Base-by-base conservation (phyloP, 352 stramenopile species). In the Globisporangium apiculatum region DNA sequence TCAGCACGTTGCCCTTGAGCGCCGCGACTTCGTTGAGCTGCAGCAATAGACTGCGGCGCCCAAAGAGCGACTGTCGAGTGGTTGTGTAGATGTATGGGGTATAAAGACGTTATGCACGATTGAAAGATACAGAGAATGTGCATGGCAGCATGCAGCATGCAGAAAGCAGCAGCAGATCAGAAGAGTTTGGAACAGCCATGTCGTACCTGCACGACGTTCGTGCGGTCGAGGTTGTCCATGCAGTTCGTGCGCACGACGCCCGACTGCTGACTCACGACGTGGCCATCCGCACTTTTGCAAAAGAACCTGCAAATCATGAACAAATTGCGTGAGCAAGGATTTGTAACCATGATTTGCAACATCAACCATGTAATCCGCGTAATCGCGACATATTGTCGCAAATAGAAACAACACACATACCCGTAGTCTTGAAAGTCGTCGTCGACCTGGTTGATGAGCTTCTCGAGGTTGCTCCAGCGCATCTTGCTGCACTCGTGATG, bases 161-260 rank as follows among this genome's bases (percentile, higher is more conserved):
- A 35, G 6, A 3, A 43, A 43, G 40, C 40, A 43, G 3, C 24
- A 31, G 24, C 24, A 31, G 24, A 31, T 31, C 24, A 3, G 24
- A 31, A 31, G 24, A 24, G 24, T 31, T 31, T 47, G 42, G 1
- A 47, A 10, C 11, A 46, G 10, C 5, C 41, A 17, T 47, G 7
- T 15, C 14, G 10, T 50, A 86, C 75, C 69, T 84, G 75, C 36
- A 87, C 78, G 48, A 88, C 77, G 55, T 87, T 89, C 14, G 78
- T 99, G 40, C 96, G 83, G 76, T 99, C 96, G 14, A 99, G 76
- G 63, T 97, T 98, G 79, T 99, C 96, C 90, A 99, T 98, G 75
- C 96, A 99, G 75, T 99, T 99, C 12, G 94, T 98, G 51, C 96
- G 86, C 36, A 99, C 79, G 15, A 99, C 87, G 5, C 90, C 92